A percentile compares a stretch with the other conserved stretches of the same genome.
Conservation (phyloP, 768 basidiomycete species). For the Collybiopsis confluens region DNA sequence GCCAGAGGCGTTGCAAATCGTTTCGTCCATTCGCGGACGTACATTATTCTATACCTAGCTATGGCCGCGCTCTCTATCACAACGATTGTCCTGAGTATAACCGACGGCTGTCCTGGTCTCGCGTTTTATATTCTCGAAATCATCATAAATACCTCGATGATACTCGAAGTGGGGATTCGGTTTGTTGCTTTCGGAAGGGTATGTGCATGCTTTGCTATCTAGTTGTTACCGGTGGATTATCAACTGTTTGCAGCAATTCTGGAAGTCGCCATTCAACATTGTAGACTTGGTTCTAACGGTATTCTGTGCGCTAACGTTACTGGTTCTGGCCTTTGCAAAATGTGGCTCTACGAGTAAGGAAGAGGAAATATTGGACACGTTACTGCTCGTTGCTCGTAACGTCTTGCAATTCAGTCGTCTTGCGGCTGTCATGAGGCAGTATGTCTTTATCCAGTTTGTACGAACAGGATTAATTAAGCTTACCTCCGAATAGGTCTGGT, state of each 20-base stretch:
- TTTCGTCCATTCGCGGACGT: conserved; percentile 83
- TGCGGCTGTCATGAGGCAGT: conserved; percentile 93
- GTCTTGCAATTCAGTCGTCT: conserved; percentile 89
- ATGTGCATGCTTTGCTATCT: conserved; percentile 23
- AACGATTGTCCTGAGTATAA: conserved; percentile 79
- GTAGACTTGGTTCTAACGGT: conserved; percentile 84
- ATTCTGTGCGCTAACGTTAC: conserved; percentile 86
- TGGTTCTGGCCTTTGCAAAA: conserved; percentile 84
- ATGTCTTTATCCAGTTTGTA: conserved; percentile 26
- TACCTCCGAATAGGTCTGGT: conserved; percentile 56
- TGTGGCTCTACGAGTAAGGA: conserved; percentile 82
- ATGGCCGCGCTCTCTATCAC: conserved; percentile 87
- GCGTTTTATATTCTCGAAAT: conserved; percentile 88
- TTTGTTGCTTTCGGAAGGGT: conserved; percentile 93
- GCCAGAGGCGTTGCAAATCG: conserved; percentile 83
- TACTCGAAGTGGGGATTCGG: conserved; percentile 86
- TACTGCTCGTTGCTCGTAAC: conserved; percentile 89
- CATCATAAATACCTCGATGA: conserved; percentile 89
- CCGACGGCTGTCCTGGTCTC: conserved; percentile 81
- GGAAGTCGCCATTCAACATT: conserved; percentile 90
- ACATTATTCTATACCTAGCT: conserved; percentile 82
- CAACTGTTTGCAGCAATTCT: conserved; percentile 82
- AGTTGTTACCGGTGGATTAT: neutral
- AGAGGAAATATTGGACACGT: conserved; percentile 91
- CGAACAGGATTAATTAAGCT: conserved; percentile 10